These are phyloP conservation scores for Puccinia novopanici DNA, from an alignment of 1,284 basidiomycete genomes.

Conservation along the genomic window DNA sequence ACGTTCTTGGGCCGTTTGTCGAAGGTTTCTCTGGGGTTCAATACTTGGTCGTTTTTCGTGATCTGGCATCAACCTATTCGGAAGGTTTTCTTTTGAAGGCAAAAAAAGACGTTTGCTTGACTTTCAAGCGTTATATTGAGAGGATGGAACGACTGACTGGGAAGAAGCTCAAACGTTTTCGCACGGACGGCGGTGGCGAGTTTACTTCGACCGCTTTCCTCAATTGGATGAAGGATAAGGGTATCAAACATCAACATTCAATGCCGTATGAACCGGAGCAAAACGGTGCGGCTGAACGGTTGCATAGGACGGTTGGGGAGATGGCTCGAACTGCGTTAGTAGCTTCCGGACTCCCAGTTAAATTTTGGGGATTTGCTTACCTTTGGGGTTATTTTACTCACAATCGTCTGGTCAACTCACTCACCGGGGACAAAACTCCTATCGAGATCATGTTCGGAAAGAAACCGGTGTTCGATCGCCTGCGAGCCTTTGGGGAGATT, in stretches of 20 bases:
- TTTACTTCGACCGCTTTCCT: background rate
- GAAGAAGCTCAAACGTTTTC: constrained; percentile 20
- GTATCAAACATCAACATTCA: constrained; percentile 21
- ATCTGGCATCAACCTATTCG: constrained; percentile 5
- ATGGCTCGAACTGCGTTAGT: constrained; percentile 26
- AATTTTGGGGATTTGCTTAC: constrained; percentile 34
- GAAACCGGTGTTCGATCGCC: constrained; percentile 6
- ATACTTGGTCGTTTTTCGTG: constrained; percentile 13
- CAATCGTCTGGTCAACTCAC: constrained; percentile 12
- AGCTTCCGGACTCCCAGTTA: background rate
- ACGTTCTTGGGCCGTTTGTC: constrained; percentile 28
- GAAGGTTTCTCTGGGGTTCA: background rate
- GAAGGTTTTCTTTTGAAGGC: background rate
- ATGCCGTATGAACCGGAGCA: constrained; percentile 49
- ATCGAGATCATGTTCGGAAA: background rate
- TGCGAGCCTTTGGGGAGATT: constrained; percentile 26
- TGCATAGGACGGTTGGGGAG: constrained; percentile 22
- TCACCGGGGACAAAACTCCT: constrained; percentile 25
- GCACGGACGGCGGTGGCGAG: constrained; percentile 23
- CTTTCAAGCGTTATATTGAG: background rate
- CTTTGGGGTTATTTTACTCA: too few relatives aligned
- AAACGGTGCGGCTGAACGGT: constrained; percentile 46
- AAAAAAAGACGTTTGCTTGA: background rate
- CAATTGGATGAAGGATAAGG: background rate
- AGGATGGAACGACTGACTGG: background rate